Base-by-base conservation (phyloP, 176 grass and related monocot genomes). In the Bothriochloa decipiens region DNA sequence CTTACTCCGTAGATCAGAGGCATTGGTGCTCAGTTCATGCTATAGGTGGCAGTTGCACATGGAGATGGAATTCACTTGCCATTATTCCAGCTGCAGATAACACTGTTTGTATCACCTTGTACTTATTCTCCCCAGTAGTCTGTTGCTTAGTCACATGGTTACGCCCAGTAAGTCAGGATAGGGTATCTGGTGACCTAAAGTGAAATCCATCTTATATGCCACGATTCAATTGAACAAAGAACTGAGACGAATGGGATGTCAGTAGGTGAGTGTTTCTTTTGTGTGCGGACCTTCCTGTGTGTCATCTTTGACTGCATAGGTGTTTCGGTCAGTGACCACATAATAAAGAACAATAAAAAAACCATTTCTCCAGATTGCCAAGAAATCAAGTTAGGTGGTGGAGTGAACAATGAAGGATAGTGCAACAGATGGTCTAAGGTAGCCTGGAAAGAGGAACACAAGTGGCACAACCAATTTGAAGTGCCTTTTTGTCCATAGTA, bases 161-260 rank as follows among this genome's bases (percentile, higher is more conserved):
- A 17, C 78, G 43, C 69, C 74, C 86, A 72, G 12, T 55, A 75
- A 68, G 18, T 61, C 35, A 72, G 67, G n/a, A n/a, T n/a, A n/a
- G n/a, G n/a, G n/a, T n/a, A n/a, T n/a, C 80, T 71, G 35, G 35
- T 61, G 50, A 25, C 18, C n/a, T 39, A 16, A 42, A 57, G 35
- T 36, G 20, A 62, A 85, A 85, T 77, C 83, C 75, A 72, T 63
- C 36, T 29, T 75, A 5, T 26, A 32, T 25, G 84, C 72, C 84
- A 86, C 35, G 11, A 47, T 16, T 28, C 50, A 71, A 20, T 67
- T 14, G 53, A 79, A 8, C 28, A 65, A 84, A 29, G 22, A 22
- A 42, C 64, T 16, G 6, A 23, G 20, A 57, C n/a, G 39, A 33
- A 53, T 39, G 43, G 32, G 14, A 68, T 68, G 42, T 84, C 72